These are phyloP conservation scores for Hymenoscyphus linearis DNA, from an alignment of 2,329 filamentous ascomycete species.

Conservation along the genomic window DNA sequence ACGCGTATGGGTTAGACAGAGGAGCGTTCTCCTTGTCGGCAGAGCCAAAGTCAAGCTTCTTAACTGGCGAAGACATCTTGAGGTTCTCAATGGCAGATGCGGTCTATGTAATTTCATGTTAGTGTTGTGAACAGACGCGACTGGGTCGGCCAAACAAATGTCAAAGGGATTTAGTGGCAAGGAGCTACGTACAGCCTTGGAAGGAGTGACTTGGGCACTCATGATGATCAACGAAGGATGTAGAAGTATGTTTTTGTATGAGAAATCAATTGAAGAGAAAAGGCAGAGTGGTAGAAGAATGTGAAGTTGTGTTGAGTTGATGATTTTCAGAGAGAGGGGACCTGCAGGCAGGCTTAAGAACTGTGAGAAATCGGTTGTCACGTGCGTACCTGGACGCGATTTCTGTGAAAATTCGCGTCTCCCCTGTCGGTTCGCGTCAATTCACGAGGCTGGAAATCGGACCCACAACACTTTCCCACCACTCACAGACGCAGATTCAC, in stretches of 20 bases:
- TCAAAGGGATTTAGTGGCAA: constrained; percentile 28
- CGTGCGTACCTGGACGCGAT: neutral
- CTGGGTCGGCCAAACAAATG: constrained; percentile 28
- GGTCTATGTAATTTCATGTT: constrained; percentile 50
- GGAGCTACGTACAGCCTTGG: constrained; percentile 58
- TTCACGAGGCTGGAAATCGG: neutral
- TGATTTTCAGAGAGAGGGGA: neutral
- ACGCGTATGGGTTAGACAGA: constrained; percentile 40
- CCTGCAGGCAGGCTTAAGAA: neutral
- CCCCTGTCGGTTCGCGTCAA: neutral
- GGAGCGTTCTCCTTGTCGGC: constrained; percentile 73
- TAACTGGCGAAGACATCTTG: constrained; percentile 88
- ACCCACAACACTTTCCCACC: neutral
- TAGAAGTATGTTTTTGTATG: constrained; percentile 15
- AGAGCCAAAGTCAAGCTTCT: constrained; percentile 76
- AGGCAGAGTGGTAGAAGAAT: constrained; percentile 3
- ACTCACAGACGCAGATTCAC: neutral
- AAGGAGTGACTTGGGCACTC: constrained; percentile 71
- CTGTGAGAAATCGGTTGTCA: neutral
- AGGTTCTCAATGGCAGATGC: constrained; percentile 80
- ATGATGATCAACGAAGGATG: constrained; percentile 41
- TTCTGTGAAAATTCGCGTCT: neutral
- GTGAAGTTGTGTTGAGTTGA: constrained; percentile 1
- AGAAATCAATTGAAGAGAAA: constrained; percentile 10
- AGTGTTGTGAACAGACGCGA: constrained; percentile 25